Conservation (phyloP, 768 basidiomycete species). For the Tulasnella sp. region DNA sequence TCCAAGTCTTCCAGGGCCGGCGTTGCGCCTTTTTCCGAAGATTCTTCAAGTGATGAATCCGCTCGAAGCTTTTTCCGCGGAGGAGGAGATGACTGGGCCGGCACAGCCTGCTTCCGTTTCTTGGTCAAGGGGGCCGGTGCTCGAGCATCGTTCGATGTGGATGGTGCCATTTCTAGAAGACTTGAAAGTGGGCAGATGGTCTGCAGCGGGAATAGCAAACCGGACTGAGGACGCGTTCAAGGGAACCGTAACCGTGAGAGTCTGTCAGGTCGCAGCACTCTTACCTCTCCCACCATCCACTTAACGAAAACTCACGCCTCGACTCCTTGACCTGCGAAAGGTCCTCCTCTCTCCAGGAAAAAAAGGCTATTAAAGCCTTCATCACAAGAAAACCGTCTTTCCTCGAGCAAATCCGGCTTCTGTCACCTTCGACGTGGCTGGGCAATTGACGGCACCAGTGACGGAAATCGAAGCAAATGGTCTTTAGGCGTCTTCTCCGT, state of each 20-base stretch:
- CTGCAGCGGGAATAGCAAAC: background rate
- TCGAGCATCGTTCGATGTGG: background rate
- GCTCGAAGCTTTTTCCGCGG: background rate
- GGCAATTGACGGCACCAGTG: background rate
- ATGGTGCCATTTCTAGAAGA: background rate
- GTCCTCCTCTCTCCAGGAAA: background rate
- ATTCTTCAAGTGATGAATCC: background rate
- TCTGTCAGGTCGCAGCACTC: background rate
- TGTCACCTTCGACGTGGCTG: background rate
- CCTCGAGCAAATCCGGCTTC: background rate
- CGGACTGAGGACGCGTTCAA: background rate
- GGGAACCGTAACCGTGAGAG: background rate
- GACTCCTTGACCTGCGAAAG: conserved; percentile 1
- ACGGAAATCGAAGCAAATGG: conserved; percentile 10
- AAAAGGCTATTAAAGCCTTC: background rate
- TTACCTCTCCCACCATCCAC: background rate
- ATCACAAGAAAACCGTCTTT: background rate
- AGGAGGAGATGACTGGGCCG: background rate
- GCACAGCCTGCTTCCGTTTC: background rate
- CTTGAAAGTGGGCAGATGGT: background rate
- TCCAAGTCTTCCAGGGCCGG: background rate
- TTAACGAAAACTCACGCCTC: background rate
- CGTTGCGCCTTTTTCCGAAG: background rate
- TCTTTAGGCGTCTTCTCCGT: conserved; percentile 1
- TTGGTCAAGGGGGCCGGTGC: background rate